Evolutionary conservation across 306 rosid species (phyloP), one percentile per base, ranked within the genome.

Genomic region (Inga oerstediana): DNA sequence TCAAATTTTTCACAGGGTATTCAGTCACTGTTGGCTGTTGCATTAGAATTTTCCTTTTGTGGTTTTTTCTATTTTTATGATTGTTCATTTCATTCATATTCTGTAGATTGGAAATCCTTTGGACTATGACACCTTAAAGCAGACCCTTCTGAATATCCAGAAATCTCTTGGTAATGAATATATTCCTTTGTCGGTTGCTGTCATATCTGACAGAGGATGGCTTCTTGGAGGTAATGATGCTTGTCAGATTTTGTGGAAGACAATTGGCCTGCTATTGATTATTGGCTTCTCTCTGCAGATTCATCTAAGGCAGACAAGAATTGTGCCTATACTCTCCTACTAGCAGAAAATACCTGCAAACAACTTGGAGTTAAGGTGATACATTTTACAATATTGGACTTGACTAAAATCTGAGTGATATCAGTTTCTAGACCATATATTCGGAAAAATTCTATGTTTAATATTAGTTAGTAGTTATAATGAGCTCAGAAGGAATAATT

Each of bases 181-280:
- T 75, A 41, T 88, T 86, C 97, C 98, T 46, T 76, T 96, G 46
- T 92, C 99, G 12, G 81, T 96, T 61, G 95, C 91, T 30, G 95
- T 89, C 80, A 89, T 90, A 88, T 86, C 97, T 19, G 99, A 92
- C 85, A 90, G 97, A 87, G 97, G 88, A 51, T 94, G 95, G 97
- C 98, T 91, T 83, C 91, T 86, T 71, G 92, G 97, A 88, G 99
- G 99, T 96, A 85, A 82, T 65, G 44, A 74, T 76, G 48, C 79
- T 10, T 69, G 79, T 61, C 61, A 37, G 9, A 2, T 19, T 77
- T 82, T 83, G 78, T 74, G 66, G 46, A 74, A 56, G 76, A 76
- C 84, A 73, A 81, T 81, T 32, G 74, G 74, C 85, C 44, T 77
- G 79, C 27, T 35, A 74, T 74, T 91, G 79, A 86, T 80, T 81